Conservation (phyloP, 495 filamentous ascomycete genomes). For the Xylaria castorea region DNA sequence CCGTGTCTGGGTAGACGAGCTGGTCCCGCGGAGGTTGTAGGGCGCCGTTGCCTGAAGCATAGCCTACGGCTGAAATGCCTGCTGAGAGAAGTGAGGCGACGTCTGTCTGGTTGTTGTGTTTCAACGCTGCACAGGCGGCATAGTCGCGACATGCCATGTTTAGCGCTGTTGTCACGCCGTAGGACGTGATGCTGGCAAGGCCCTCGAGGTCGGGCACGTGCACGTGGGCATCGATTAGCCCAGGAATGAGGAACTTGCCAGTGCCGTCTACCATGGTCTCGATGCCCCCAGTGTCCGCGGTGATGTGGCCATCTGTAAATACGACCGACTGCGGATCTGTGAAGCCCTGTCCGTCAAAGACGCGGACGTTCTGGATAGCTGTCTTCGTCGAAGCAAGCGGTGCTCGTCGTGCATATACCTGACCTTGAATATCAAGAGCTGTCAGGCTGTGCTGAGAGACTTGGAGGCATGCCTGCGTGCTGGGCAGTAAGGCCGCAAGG, state of each 20-base stretch:
- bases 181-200: constrained; percentile 38
- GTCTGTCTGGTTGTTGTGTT: constrained; percentile 32
- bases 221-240: constrained; percentile 46
- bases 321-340: constrained; percentile 28
- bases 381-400: constrained; percentile 29
- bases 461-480: neutral
- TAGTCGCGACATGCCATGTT: constrained; percentile 45
- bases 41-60: constrained; percentile 32
- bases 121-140: constrained; percentile 36
- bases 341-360: constrained; percentile 33
- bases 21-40: constrained; percentile 29
- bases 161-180: constrained; percentile 47
- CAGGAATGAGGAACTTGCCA: constrained; percentile 44
- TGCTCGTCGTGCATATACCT: constrained; percentile 11
- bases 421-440: constrained; percentile 11
- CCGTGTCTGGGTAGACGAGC: constrained; percentile 37
- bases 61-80: constrained; percentile 36
- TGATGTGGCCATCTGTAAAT: constrained; percentile 32
- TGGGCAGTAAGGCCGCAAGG: neutral
- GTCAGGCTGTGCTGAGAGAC: neutral
- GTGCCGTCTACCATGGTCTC: constrained; percentile 38
- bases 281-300: constrained; percentile 20
- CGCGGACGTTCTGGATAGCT: constrained; percentile 35
- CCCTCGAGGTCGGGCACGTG: constrained; percentile 35
- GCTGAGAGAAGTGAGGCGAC: constrained; percentile 37